Evolutionary conservation across 2,329 filamentous ascomycete genomes (phyloP), one percentile per base, ranked within the genome.

Genomic region (Septoria petroselini): DNA sequence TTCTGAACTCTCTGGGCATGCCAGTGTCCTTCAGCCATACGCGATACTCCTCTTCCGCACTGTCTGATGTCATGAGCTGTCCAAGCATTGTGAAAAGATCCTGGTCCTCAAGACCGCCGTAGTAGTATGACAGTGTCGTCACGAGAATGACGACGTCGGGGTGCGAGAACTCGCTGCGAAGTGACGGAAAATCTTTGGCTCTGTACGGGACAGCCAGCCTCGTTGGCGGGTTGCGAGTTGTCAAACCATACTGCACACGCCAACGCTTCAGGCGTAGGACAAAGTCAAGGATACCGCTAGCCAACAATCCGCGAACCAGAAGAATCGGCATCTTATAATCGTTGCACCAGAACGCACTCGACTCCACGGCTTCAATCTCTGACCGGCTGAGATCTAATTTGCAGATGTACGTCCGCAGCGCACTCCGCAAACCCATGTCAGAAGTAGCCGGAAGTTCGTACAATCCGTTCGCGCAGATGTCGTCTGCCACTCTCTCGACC

Each of bases 81-180:
- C 44, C 37, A 2, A 68, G 44, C 1, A 59, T 53, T 7, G 52
- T 41, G 0, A 83, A 67, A 43, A 85, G 78, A 0, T 59, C 41
- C 0, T 55, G 54, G 1, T 71, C 52, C 1, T 48, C 73, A 0
- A 86, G 62, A 0, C 83, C 84, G 1, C 71, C 65, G 41, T 87
- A 84, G 59, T 89, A 89, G 58, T 85, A 87, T 0, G 78, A 75
- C 0, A 90, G 67, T 11, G 78, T 82, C 0, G 85, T 89, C 1
- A 89, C 70, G 0, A 82, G 30, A 2, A 88, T 83, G 0, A 79
- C 74, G 0, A 86, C 81, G 57, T 89, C 79, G 0, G 84, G 82
- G 54, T 89, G 84, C 0, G 82, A 81, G 62, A 79, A 88, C 58
- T 88, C 84, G 0, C 83, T 79, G 6, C 80, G 75, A 0, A 79